phyloP scores from a whole-genome alignment of 192 early-diverging fungal genomes.

The Dimargaris xerosporica region DNA sequence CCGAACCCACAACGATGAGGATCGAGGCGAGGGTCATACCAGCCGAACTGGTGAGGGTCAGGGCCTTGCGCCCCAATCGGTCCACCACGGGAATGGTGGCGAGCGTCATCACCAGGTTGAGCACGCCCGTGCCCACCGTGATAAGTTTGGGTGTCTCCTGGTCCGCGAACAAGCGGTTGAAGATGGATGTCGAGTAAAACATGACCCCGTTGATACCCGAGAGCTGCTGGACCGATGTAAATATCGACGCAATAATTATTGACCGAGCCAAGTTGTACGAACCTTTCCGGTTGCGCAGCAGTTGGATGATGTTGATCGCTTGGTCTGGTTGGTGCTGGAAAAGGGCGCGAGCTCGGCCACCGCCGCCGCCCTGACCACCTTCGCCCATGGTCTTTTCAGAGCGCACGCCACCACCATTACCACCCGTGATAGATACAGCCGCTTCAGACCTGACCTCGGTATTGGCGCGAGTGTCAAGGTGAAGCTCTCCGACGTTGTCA shows the following conservation, averaged over 20 bases:
- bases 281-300: conserved; percentile 20
- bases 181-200: conserved; percentile 50
- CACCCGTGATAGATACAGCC: conserved; percentile 8
- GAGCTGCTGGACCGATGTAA: conserved; percentile 53
- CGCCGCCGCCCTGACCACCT: not conserved
- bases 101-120: conserved; percentile 45
- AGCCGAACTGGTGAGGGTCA: conserved; percentile 41
- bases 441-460: not conserved
- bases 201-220: conserved; percentile 53
- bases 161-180: conserved; percentile 34
- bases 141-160: conserved; percentile 33
- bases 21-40: conserved; percentile 48
- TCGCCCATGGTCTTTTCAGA: conserved; percentile 6
- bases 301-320: conserved; percentile 16
- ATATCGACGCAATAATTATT: conserved; percentile 29
- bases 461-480: not conserved
- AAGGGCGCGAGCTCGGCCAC: conserved; percentile 14
- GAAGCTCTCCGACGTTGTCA: conserved; percentile 2
- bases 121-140: conserved; percentile 35
- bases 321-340: conserved; percentile 6
- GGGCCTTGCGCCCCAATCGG: conserved; percentile 41
- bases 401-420: not conserved
- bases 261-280: conserved; percentile 24
- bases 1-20: conserved; percentile 44
- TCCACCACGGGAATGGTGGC: conserved; percentile 46